Percentiles rank a stretch among this genome's conserved stretches.
Conservation (phyloP, 495 filamentous ascomycete genomes). For the Rusavskia elegans region DNA sequence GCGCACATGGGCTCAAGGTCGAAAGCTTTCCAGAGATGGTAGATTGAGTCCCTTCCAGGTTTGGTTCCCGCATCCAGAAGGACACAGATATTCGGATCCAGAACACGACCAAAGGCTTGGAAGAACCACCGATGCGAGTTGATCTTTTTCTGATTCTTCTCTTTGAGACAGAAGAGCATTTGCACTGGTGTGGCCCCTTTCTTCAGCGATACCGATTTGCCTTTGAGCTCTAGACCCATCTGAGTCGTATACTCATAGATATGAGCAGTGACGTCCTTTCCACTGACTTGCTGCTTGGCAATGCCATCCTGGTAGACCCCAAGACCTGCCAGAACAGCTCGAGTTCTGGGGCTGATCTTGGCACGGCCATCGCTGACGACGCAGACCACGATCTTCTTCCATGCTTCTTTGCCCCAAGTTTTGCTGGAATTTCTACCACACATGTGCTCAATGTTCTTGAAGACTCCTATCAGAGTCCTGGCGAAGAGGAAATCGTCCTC, state of each 20-base stretch:
- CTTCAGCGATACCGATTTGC: constrained; percentile 68
- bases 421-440: constrained; percentile 78
- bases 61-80: constrained; percentile 93
- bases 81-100: constrained; percentile 93
- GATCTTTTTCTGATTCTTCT: constrained; percentile 99
- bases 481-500: constrained; percentile 96
- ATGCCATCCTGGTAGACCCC: constrained; percentile 98
- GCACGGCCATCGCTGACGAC: constrained; percentile 95
- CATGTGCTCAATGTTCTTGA: constrained; percentile 98
- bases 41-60: constrained; percentile 84
- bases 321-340: constrained; percentile 79
- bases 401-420: constrained; percentile 96
- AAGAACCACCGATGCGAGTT: constrained; percentile 99
- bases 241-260: constrained; percentile 99
- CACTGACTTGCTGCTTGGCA: constrained; percentile 94
- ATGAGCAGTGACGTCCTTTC: constrained; percentile 93
- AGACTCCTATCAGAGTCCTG: constrained; percentile 89
- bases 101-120: constrained; percentile 83
- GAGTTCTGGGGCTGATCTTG: constrained; percentile 90
- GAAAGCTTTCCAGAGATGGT: constrained; percentile 96
- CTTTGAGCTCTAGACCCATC: constrained; percentile 73
- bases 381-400: constrained; percentile 99
- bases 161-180: constrained; percentile 97
- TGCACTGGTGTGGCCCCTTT: constrained; percentile 70
- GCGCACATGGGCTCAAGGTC: constrained; percentile 95